Conservation (phyloP, 352 stramenopile species). For the Plasmopara viticola region DNA sequence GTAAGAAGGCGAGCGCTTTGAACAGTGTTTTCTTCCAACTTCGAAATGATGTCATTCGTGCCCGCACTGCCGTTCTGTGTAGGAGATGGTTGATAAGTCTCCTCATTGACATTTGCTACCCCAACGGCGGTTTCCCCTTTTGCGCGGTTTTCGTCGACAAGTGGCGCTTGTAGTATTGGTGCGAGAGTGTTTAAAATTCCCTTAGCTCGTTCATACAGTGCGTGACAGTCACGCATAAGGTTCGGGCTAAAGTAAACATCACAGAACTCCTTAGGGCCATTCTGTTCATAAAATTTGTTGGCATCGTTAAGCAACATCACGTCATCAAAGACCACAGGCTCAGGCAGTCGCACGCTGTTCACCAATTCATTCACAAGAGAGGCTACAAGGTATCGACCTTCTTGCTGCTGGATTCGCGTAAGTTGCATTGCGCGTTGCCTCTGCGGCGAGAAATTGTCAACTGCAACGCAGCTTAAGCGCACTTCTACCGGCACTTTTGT, state of each 20-base stretch:
- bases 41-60: not conserved
- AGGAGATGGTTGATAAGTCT: not conserved
- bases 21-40: not conserved
- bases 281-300: constrained; percentile 28
- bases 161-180: not conserved
- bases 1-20: not conserved
- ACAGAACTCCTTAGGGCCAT: constrained; percentile 14
- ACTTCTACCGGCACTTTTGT: constrained; percentile 24
- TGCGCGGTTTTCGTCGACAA: constrained; percentile 2
- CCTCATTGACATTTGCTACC: not conserved
- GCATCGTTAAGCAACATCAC: constrained; percentile 22
- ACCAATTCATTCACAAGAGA: constrained; percentile 56
- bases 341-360: constrained; percentile 20
- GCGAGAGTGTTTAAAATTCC: constrained; percentile 9
- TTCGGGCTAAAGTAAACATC: constrained; percentile 37
- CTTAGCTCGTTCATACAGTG: constrained; percentile 26
- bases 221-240: constrained; percentile 15
- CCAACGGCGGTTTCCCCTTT: constrained; percentile 4
- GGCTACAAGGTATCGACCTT: constrained; percentile 43
- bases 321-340: constrained; percentile 25
- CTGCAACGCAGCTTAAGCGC: constrained; percentile 43
- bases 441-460: constrained; percentile 51
- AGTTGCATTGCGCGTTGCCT: constrained; percentile 20
- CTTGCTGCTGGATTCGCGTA: constrained; percentile 10
- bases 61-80: constrained; percentile 3